phyloP scores from a whole-genome alignment of 495 filamentous ascomycete genomes.

The Zalerion maritima region DNA sequence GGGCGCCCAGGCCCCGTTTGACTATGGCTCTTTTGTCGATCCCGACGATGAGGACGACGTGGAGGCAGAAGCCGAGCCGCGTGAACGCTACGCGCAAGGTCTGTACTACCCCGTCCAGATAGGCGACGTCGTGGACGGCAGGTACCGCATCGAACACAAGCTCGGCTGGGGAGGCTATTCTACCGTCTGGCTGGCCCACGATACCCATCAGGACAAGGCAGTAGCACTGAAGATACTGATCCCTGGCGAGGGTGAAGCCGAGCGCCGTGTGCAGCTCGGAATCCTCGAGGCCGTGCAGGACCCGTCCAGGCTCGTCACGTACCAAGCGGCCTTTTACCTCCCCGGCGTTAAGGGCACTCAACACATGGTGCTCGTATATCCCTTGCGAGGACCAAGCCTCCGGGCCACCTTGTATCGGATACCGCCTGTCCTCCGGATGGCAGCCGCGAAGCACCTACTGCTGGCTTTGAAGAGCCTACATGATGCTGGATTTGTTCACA shows the following conservation, averaged over 20 bases:
- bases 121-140: conserved; percentile 21
- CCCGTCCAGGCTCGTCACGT: conserved; percentile 15
- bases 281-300: conserved; percentile 14
- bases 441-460: conserved; percentile 18
- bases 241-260: conserved; percentile 7
- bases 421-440: conserved; percentile 15
- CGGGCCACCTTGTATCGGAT: conserved; percentile 4
- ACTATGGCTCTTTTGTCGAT: no score
- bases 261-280: conserved; percentile 14
- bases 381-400: conserved; percentile 16
- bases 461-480: conserved; percentile 15
- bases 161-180: conserved; percentile 37
- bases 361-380: conserved; percentile 17
- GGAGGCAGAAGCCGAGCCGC: no score
- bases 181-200: conserved; percentile 41
- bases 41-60: no score
- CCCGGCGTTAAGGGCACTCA: conserved; percentile 5
- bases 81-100: conserved; percentile 17
- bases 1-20: no score
- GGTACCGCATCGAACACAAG: conserved; percentile 38
- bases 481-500: conserved; percentile 15
- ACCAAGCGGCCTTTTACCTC: conserved; percentile 10
- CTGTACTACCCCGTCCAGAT: conserved; percentile 34
- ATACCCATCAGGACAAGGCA: no score
- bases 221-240: conserved; percentile 7